phyloP scores from a whole-genome alignment of 2,329 filamentous ascomycete genomes.

The Neurospora sp. region DNA sequence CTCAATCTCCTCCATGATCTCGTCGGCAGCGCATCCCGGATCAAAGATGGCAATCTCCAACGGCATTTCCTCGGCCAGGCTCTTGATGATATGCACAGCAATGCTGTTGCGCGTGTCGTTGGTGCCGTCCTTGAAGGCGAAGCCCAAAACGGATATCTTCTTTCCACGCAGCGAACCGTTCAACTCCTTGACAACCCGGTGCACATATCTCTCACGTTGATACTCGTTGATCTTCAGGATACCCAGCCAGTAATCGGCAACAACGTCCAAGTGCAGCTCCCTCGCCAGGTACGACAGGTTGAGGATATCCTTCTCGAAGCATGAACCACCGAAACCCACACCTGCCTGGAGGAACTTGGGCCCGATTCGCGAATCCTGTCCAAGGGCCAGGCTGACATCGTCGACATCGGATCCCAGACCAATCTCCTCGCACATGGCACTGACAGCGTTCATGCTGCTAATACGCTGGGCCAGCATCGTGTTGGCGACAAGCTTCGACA shows the following conservation, averaged over 20 bases:
- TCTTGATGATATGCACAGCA: constrained; percentile 41
- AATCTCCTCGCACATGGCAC: constrained; percentile 49
- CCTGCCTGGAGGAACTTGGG: constrained; percentile 46
- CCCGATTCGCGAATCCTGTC: constrained; percentile 47
- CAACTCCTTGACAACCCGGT: constrained; percentile 41
- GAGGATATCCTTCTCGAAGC: constrained; percentile 53
- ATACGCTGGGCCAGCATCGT: constrained; percentile 55
- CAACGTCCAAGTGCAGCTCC: constrained; percentile 43
- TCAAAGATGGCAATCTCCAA: constrained; percentile 43
- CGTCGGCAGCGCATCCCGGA: constrained; percentile 29
- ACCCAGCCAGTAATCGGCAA: constrained; percentile 48
- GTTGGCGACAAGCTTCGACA: constrained; percentile 53
- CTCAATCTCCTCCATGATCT: constrained; percentile 20
- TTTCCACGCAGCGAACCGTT: constrained; percentile 44
- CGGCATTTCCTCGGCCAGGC: constrained; percentile 38
- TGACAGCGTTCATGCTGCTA: constrained; percentile 52
- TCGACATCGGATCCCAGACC: constrained; percentile 29
- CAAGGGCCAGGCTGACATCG: constrained; percentile 44
- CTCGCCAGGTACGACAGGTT: constrained; percentile 49
- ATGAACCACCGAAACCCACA: constrained; percentile 54
- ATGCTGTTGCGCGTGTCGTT: constrained; percentile 47
- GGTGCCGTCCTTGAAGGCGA: constrained; percentile 53
- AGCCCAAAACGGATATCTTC: constrained; percentile 48
- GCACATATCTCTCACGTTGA: constrained; percentile 44
- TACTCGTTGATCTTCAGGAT: constrained; percentile 50